Percentiles rank a stretch among this genome's conserved stretches.
These are phyloP conservation scores for Pachysandra terminalis DNA, from an alignment of 164 flowering plant genomes.

Conservation along the genomic window DNA sequence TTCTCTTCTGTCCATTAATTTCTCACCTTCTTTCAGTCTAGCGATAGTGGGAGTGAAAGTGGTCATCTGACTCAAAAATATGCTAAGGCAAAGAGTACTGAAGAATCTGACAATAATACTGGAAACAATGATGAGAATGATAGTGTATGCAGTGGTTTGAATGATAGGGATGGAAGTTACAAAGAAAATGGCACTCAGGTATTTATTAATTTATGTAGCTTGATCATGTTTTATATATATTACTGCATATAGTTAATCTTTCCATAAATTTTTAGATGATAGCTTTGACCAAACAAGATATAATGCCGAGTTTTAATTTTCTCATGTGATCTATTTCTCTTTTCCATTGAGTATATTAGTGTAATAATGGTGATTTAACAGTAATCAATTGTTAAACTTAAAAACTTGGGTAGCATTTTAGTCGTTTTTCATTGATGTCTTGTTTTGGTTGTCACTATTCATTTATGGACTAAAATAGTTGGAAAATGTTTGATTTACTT, in stretches of 20 bases:
- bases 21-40: conserved; percentile 38
- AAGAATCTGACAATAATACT: conserved; percentile 38
- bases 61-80: conserved; percentile 37
- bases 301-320: no score
- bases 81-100: conserved; percentile 33
- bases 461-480: no score
- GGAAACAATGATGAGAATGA: conserved; percentile 50
- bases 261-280: no score
- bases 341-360: no score
- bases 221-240: not conserved
- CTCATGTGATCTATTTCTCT: no score
- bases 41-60: conserved; percentile 80
- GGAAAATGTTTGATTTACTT: no score
- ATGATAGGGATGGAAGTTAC: conserved; percentile 51
- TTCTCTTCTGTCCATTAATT: not conserved
- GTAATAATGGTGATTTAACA: no score
- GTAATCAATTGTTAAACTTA: no score
- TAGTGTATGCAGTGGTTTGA: conserved; percentile 37
- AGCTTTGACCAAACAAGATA: no score
- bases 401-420: no score
- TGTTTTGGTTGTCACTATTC: no score
- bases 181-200: conserved; percentile 70
- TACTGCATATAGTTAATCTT: not conserved
- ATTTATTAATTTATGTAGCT: not conserved
- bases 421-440: no score